Evolutionary conservation across 495 filamentous ascomycete species (phyloP), one percentile per base, ranked within the genome.

Genomic region (Aspergillus nanangensis): DNA sequence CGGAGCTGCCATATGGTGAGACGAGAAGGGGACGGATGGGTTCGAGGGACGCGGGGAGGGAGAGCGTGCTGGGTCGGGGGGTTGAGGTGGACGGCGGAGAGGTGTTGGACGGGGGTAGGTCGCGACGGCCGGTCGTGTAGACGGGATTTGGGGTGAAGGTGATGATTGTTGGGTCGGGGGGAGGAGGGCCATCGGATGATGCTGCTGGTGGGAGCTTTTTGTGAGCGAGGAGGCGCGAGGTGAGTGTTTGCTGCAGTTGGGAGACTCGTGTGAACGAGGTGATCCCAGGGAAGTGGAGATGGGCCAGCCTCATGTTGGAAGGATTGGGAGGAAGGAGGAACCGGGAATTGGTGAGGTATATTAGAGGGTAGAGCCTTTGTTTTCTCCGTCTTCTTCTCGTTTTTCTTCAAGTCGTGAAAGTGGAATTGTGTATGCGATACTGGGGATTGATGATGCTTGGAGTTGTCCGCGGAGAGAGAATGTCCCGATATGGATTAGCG

Each of bases 121-220:
- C 90, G 37, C 93, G 86, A 7, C 93, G 84, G 47, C 93, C 93
- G 53, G 85, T 84, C 22, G 93, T 97, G 69, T 91, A 98, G 45
- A 90, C 87, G 7, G 90, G 88, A 49, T 80, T 66, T 32, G 90
- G 89, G 44, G 86, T 80, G 71, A 93, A 91, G 49, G 89, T 91
- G 44, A 97, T 71, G 45, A 96, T 70, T 34, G 80, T 83, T 21
- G 93, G 80, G 20, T 70, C 63, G 4, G 80, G 88, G 7, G 75
- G 65, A 11, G 79, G 77, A 4, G 68, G 64, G 40, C 45, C 41
- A 51, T 53, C 55, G n/a, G n/a, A n/a, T n/a, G n/a, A n/a, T n/a
- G n/a, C n/a, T 58, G 45, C 51, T 18, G 53, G 47, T 11, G 59
- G 63, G 47, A 52, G 56, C 41, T 69, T 71, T 56, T 72, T 73